Evolutionary conservation across 352 stramenopile genomes (phyloP).

Genomic region (Globisporangium cystogenes): DNA sequence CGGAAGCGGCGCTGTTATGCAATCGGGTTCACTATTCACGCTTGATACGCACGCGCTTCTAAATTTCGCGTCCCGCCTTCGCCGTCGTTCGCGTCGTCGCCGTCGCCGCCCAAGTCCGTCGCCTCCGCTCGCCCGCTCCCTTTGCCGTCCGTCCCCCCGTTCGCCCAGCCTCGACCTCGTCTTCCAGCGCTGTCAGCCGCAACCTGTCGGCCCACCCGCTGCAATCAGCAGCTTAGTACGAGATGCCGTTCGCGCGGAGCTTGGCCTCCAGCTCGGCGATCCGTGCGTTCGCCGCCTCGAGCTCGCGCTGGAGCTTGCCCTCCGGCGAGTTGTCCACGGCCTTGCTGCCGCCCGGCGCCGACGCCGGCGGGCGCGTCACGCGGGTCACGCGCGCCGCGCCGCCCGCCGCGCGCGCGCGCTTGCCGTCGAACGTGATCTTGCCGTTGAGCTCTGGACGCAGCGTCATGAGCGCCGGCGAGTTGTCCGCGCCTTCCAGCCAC

Average conservation of each 20-base stretch:
- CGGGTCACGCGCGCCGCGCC: conserved; percentile 31
- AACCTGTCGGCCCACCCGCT: too few relatives aligned
- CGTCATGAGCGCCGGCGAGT: conserved; percentile 90
- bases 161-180: too few relatives aligned
- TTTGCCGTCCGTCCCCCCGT: too few relatives aligned
- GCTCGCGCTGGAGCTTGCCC: conserved; percentile 64
- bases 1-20: conserved; percentile 13
- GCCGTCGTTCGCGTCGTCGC: not conserved
- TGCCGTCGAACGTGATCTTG: conserved; percentile 84
- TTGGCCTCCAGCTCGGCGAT: conserved; percentile 77
- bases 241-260: conserved; percentile 57
- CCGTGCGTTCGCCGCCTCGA: conserved; percentile 76
- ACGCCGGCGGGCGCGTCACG: conserved; percentile 26
- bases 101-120: not conserved
- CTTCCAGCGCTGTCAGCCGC: too few relatives aligned
- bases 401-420: conserved; percentile 44
- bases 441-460: conserved; percentile 89
- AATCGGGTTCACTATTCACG: conserved; percentile 15
- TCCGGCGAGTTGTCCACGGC: conserved; percentile 37
- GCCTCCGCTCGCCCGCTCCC: not conserved
- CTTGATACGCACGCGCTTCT: conserved; percentile 6
- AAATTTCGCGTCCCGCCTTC: conserved; percentile 8
- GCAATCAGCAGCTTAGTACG: conserved; percentile 38
- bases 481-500: conserved; percentile 94
- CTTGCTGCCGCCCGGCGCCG: conserved; percentile 7